A percentile compares a stretch with the other conserved stretches of the same genome.
phyloP scores from a whole-genome alignment of 176 grass and related monocot genomes.

The Oryza nivara region DNA sequence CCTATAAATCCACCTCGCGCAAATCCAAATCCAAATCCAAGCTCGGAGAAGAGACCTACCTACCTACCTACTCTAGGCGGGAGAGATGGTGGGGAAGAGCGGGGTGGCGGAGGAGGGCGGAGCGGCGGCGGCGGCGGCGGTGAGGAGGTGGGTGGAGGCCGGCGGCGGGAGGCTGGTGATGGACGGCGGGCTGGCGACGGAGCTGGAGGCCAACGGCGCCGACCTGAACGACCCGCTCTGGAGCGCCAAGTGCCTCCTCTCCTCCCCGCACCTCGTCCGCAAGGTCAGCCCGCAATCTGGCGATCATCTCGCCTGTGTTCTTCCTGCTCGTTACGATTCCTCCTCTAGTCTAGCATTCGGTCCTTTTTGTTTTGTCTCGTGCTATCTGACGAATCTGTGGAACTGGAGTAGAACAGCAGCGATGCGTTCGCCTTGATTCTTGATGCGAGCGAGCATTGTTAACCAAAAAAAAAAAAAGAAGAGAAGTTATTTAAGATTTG shows the following conservation, averaged over 20 bases:
- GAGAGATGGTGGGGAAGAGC: conserved; percentile 34
- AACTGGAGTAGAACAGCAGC: not conserved
- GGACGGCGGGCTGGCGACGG: conserved; percentile 93
- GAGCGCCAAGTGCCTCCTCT: conserved; percentile 95
- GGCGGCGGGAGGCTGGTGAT: conserved; percentile 64
- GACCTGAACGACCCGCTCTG: conserved; percentile 98
- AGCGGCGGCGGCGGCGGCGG: conserved; percentile 11
- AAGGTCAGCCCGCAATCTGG: conserved; percentile 41
- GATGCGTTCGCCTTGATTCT: not conserved
- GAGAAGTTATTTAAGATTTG: not conserved
- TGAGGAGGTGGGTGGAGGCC: conserved; percentile 58
- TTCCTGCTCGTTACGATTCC: no score
- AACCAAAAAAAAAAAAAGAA: not conserved
- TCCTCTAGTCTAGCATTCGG: no score
- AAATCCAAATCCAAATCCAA: conserved; percentile 16
- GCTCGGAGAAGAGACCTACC: not conserved
- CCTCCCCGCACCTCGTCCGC: conserved; percentile 79
- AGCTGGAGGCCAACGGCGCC: conserved; percentile 91
- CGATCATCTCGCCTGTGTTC: no score
- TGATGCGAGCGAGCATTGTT: not conserved
- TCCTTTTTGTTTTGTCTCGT: no score
- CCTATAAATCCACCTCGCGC: conserved; percentile 22
- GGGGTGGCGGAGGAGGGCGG: conserved; percentile 4
- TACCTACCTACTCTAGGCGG: not conserved
- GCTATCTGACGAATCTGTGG: no score